Evolutionary conservation across 176 grass and related monocot species (phyloP), one percentile per base, ranked within the genome.

Genomic region (Raddia guianensis): DNA sequence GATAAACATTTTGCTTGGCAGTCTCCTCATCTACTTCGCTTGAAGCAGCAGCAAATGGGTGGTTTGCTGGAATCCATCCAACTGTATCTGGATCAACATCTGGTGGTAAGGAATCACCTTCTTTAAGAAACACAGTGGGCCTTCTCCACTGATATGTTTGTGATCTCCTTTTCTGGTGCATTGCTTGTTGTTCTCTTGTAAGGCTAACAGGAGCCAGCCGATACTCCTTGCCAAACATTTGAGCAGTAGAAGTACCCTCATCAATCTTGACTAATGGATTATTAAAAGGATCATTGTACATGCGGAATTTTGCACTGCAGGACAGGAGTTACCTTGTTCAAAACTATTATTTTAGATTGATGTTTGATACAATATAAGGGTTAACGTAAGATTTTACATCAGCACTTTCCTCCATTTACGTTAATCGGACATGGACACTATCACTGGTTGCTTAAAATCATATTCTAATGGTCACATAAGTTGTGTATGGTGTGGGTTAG

Each of bases 191-290:
- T 81, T 98, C 86, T 79, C 87, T 83, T 9, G 96, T 98, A 87
- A 98, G 86, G 45, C 71, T 94, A 82, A 92, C 61, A 63, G 86
- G 92, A 80, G 92, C 84, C 76, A 98, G 45, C 9, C 88, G 90
- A 78, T 93, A 98, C 58, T 89, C 88, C 83, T 98, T 98, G 60
- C 96, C 96, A 87, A 98, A 98, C 90, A 98, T 84, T 90, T 95
- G 77, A 60, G 87, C 87, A 44, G 86, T 93, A 33, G 96, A 95
- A 80, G 80, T 70, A 71, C 58, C 82, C 71, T 91, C 49, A 40
- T 93, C 90, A 48, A 87, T 86, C 81, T 98, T 98, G 63, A 98
- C 84, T 72, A 95, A 93, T 4, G 87, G 81, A 83, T 98, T 98
- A 53, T 95, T 91, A 68, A 98, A 98, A 81, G 96, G 96, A 84